Base-by-base conservation (phyloP, 345 rosid genomes). In the Clausena lansium region DNA sequence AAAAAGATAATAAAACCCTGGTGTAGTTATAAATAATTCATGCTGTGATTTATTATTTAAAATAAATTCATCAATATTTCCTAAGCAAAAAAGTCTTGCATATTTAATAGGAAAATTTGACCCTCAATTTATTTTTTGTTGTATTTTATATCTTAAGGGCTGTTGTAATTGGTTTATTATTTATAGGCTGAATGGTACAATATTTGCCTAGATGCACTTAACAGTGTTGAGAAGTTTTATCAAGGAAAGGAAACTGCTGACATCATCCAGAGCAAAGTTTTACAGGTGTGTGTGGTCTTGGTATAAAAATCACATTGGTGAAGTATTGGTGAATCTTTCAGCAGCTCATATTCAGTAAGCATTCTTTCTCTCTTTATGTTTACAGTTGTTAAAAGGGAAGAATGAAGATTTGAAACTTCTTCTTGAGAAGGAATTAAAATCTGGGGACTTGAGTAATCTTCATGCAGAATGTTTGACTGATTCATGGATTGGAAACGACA, bases 401-500 rank as follows among this genome's bases (percentile, higher is more conserved):
- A 84, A 84, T 80, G 91, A 89, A 78, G 93, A 92, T 83, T 85
- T 86, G 83, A 94, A 89, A 88, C 74, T 85, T 81, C 78, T 83
- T 74, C 81, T 92, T 79, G 88, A 87, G 65, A 96, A 89, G 85
- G 86, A 81, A 74, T 74, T 94, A 75, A 91, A 82, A 78, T 86
- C 86, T 78, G 98, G 95, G 79, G 95, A 88, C 86, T 86, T 91
- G 67, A 86, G 83, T 74, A 89, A 85, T 79, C 86, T 89, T 81
- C 91, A 89, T 64, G 89, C 87, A 14, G 98, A 96, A 84, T 96
- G 98, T 83, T 93, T 96, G 52, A 88, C 98, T 30, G 98, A 96
- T 90, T 87, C 85, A 74, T 96, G 99, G 99, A 91, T 96, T 68
- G 99, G 99, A 83, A 92, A 81, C 80, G 90, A 91, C 81, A 96